Evolutionary conservation across 306 rosid species (phyloP), one percentile per base, ranked within the genome.

Genomic region (Gastrolobium bilobum): DNA sequence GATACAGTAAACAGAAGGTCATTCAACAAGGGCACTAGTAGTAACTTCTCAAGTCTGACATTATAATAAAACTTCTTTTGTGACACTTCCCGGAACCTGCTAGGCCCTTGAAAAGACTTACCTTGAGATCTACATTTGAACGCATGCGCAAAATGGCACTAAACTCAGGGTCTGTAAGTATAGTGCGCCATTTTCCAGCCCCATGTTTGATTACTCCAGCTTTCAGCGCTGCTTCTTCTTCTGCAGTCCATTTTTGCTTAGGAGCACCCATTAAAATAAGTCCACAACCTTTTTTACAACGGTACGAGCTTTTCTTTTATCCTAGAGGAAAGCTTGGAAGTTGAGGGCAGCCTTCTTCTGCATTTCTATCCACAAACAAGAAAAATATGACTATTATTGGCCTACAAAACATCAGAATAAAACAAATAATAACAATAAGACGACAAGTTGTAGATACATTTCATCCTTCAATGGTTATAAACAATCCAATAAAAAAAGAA

Each of bases 131-230:
- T 38, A 94, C 98, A 87, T 94, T 94, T 11, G 98, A 94, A 47
- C 98, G 97, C 74, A 76, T 81, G 70, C 84, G 83, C 84, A 94
- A 86, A 79, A 92, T 87, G 78, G 89, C 6, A 79, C 91, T 85
- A 84, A 94, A 94, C 62, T 94, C 98, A 3, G 94, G 90, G 78
- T 94, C 98, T 3, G 90, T 87, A 50, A 94, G 94, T 81, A 94
- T 94, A 7, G 97, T 90, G 84, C 98, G 98, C 98, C 98, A 94
- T 82, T 94, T 94, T 15, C 98, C 98, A 5, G 98, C 92, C 59
- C 98, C 98, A 8, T 94, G 98, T 85, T 94, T 94, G 66, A 88
- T 68, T 76, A 94, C 98, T 77, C 98, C 98, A 63, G 97, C 97
- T 88, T 94, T 94, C 81, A 94, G 90, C 4, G 98, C 97, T 1